Evolutionary conservation across 208 protist genomes (phyloP), one percentile per base, ranked within the genome.

Genomic region (Crithidia fasciculata): DNA sequence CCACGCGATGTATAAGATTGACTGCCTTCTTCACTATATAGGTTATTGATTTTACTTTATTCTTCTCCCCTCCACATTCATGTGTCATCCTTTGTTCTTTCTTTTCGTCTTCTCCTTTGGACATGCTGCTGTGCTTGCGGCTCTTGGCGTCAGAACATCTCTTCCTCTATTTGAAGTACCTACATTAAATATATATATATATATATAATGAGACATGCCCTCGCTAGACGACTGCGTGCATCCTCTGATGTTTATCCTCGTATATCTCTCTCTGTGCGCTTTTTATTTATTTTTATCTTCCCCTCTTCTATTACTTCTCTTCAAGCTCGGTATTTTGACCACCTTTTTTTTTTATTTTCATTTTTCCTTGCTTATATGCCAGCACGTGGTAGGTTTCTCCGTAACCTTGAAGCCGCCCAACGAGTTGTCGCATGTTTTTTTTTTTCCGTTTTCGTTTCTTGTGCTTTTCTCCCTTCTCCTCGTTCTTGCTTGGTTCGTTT

Each of bases 181-280:
- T 15, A 49, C 45, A 8, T 4, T 74, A 44, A 39, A 56, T 12
- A 18, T 66, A 66, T 59, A 74, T 56, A 66, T 54, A 28, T 74
- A 45, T 73, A 72, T 61, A 36, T 72, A 8, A 13, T 15, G 7
- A 2, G 7, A 49, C 12, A 49, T 47, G 9, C 2, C 37, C 8
- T 53, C 28, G 28, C 28, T 28, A 28, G 28, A 28, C 28, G 28
- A 28, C 28, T 28, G 28, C 28, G 28, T 28, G 28, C 28, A 28
- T 28, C 28, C 28, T 36, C 55, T 15, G 58, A 65, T 19, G 18
- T 58, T 57, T 77, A 36, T 60, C 57, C 43, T 75, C 28, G 60
- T 28, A 15, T 15, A n/a, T 37, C 49, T 18, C 41, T 69, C 47
- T 78, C 57, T 67, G 54, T 62, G 73, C 44, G 28, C 19, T 54